Evolutionary conservation across 139 green algal genomes (phyloP).

Genomic region (Micractinium conductrix): DNA sequence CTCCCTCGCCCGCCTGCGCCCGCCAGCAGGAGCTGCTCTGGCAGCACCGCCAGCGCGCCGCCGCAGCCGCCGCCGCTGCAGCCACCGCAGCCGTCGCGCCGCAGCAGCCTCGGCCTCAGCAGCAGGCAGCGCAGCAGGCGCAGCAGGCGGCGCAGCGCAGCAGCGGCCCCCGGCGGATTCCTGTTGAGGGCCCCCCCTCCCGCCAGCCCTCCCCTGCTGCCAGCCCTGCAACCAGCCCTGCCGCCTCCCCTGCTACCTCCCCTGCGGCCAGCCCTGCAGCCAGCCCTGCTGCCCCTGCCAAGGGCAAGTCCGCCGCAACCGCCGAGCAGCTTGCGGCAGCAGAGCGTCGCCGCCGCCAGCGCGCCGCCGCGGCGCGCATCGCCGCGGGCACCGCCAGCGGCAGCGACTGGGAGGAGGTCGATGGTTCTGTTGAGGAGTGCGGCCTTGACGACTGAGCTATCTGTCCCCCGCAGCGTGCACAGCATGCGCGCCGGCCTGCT

Average conservation of each 20-base stretch:
- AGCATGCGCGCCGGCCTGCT: too few species aligned
- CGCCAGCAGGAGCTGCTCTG: too few species aligned
- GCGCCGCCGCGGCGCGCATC: conserved; percentile 1
- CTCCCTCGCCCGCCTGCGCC: too few species aligned
- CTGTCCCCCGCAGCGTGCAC: too few species aligned
- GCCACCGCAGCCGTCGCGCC: too few species aligned
- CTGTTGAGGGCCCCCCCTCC: neutral
- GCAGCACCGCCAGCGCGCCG: too few species aligned
- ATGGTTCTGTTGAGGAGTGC: conserved; percentile 5
- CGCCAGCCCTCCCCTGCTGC: neutral
- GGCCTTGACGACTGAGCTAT: conserved; percentile 2
- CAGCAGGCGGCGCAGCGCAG: too few species aligned
- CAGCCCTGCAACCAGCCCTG: neutral
- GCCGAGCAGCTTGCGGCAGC: neutral
- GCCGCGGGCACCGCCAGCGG: conserved; percentile 2
- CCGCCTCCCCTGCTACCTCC: neutral
- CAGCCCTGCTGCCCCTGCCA: neutral
- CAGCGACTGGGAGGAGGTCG: conserved; percentile 17
- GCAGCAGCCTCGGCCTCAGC: too few species aligned
- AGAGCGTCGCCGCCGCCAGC: neutral
- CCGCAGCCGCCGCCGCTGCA: too few species aligned
- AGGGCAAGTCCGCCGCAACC: conserved; percentile 19
- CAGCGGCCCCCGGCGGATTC: too few species aligned
- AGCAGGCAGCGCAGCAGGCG: too few species aligned
- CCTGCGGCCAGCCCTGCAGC: neutral